Evolutionary conservation across 2,329 filamentous ascomycete genomes (phyloP).

Genomic region (Magnaporthiopsis poae): DNA sequence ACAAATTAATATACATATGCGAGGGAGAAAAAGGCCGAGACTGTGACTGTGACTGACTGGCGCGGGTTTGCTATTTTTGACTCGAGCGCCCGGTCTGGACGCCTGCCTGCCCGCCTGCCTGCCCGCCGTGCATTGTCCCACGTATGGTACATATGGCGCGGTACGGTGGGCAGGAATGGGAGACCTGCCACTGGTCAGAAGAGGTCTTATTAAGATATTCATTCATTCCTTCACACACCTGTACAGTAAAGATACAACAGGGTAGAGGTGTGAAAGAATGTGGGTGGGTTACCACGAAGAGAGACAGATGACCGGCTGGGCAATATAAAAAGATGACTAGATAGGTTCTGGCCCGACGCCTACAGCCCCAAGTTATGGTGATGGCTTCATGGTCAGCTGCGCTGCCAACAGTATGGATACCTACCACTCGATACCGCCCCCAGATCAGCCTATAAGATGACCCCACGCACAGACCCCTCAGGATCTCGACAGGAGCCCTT

Average conservation of each 20-base stretch:
- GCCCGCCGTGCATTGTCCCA: background rate
- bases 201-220: too few relatives aligned
- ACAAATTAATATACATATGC: background rate
- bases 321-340: background rate
- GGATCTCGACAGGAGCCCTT: background rate
- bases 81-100: background rate
- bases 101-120: too few relatives aligned
- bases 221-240: background rate
- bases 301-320: background rate
- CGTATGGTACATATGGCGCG: background rate
- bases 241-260: background rate
- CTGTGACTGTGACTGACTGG: too few relatives aligned
- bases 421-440: background rate
- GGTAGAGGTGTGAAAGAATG: background rate
- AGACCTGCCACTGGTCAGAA: background rate
- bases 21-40: background rate
- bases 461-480: background rate
- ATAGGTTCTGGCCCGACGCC: background rate
- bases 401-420: too few relatives aligned
- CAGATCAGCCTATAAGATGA: background rate
- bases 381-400: background rate
- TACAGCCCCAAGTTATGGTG: background rate
- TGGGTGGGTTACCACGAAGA: background rate
- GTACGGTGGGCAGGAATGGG: background rate
- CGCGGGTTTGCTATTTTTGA: background rate